phyloP scores from a whole-genome alignment of 805 yeast species.

The Brettanomyces bruxellensis region DNA sequence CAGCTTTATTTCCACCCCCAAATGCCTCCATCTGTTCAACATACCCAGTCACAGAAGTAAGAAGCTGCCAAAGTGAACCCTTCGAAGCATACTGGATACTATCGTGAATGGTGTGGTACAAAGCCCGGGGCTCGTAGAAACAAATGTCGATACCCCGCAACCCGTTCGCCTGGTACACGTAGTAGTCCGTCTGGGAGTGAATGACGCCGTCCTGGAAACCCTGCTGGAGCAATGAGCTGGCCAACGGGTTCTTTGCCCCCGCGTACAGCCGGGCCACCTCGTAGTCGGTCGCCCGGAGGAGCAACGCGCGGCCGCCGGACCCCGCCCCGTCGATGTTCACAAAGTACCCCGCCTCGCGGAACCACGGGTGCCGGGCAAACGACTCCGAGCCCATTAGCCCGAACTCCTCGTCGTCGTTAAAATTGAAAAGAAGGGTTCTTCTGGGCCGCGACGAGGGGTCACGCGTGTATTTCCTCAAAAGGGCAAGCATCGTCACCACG shows the following conservation, averaged over 20 bases:
- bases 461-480: conserved; percentile 40
- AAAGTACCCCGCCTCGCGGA: conserved; percentile 48
- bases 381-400: conserved; percentile 77
- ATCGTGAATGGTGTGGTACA: conserved; percentile 77
- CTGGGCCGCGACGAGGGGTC: conserved; percentile 39
- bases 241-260: conserved; percentile 62
- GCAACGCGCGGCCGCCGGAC: conserved; percentile 75
- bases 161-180: conserved; percentile 57
- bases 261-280: conserved; percentile 54
- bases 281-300: conserved; percentile 77
- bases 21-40: conserved; percentile 15
- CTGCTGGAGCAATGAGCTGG: conserved; percentile 72
- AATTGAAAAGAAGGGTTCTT: conserved; percentile 71
- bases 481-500: conserved; percentile 68
- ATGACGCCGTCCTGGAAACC: conserved; percentile 63
- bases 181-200: conserved; percentile 79
- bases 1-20: conserved; percentile 4
- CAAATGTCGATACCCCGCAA: conserved; percentile 86
- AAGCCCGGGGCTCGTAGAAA: conserved; percentile 73
- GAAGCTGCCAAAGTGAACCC: conserved; percentile 80
- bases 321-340: conserved; percentile 90
- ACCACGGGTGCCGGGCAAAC: conserved; percentile 69
- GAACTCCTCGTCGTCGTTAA: conserved; percentile 85
- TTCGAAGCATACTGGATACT: conserved; percentile 53
- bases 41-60: conserved; percentile 58